Evolutionary conservation across 352 stramenopile genomes (phyloP).

Genomic region (Pythium sp.): DNA sequence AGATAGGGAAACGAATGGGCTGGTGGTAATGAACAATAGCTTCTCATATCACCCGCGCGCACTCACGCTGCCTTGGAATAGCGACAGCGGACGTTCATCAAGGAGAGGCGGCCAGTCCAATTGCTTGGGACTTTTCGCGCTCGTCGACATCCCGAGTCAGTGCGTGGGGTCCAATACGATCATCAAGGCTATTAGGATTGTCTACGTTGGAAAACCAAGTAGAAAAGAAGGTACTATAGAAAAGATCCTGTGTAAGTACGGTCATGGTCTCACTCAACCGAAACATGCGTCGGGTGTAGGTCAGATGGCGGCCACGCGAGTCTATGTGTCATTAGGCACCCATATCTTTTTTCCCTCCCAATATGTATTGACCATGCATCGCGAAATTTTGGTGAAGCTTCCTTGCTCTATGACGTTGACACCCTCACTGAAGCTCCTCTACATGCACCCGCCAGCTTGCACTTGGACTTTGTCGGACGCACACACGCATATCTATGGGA

Average conservation of each 20-base stretch:
- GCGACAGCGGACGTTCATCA: too few species aligned
- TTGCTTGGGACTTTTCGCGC: too few species aligned
- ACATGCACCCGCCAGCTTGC: too few species aligned
- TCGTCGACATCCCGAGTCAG: too few species aligned
- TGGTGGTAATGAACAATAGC: neutral
- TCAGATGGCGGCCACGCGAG: neutral
- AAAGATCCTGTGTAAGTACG: constrained; percentile 29
- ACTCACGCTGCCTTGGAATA: too few species aligned
- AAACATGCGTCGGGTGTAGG: neutral
- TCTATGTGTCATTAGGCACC: neutral
- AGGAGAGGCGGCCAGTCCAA: too few species aligned
- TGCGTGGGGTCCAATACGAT: constrained; percentile 1
- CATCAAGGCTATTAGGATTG: constrained; percentile 19
- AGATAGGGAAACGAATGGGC: neutral
- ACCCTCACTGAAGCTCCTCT: neutral
- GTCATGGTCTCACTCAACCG: constrained; percentile 7
- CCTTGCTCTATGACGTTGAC: neutral
- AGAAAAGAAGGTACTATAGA: constrained; percentile 26
- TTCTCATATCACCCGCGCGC: neutral
- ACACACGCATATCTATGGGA: neutral
- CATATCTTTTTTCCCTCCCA: neutral
- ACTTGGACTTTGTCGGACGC: too few species aligned
- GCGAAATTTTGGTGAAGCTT: neutral
- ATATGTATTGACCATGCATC: neutral
- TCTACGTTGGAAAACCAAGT: constrained; percentile 29